Evolutionary conservation across 129 eudicot species (phyloP).

Genomic region (Tanacetum coccineum): DNA sequence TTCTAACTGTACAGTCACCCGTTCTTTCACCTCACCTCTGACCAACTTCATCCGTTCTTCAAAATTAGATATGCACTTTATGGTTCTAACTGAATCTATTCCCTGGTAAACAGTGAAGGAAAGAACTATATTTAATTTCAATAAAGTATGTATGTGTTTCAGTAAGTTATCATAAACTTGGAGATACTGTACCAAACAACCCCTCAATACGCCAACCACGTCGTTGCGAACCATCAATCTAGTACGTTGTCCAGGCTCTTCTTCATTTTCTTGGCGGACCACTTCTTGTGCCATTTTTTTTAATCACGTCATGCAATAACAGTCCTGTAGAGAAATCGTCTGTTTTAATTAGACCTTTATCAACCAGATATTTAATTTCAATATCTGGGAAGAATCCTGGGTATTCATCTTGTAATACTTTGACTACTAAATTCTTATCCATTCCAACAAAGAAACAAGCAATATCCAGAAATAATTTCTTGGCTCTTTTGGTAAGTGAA

Average conservation of each 20-base stretch:
- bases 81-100: no score
- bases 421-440: slow-evolving; percentile 2
- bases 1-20: no score
- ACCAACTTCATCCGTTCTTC: no score
- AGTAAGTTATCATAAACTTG: no score
- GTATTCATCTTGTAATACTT: slow-evolving; percentile 27
- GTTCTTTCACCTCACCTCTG: no score
- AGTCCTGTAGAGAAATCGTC: neutral
- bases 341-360: neutral
- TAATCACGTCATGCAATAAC: neutral
- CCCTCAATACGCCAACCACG: neutral
- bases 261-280: neutral
- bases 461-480: no score
- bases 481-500: no score
- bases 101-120: no score
- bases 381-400: neutral
- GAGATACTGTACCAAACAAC: neutral
- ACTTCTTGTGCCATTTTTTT: neutral
- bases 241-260: neutral
- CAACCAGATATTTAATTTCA: neutral
- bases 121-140: no score
- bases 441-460: slow-evolving; percentile 22
- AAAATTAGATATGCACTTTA: no score
- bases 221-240: neutral
- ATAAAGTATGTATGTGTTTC: no score